Conservation (phyloP, 345 rosid genomes). For the Turnera subulata region DNA sequence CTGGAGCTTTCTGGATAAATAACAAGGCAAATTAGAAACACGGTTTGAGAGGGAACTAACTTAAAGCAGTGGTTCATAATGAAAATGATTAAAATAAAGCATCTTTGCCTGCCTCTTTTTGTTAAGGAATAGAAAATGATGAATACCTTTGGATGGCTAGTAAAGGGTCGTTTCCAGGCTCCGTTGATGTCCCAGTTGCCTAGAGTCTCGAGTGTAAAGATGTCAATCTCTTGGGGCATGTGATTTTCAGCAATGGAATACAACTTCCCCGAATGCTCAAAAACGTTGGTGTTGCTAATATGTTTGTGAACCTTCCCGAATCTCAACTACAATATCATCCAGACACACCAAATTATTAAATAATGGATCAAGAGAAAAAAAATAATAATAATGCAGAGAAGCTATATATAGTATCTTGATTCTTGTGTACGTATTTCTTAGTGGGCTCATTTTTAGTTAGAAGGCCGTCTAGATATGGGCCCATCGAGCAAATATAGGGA, state of each 20-base stretch:
- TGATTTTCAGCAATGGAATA: conserved; percentile 26
- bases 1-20: conserved; percentile 37
- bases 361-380: too few species aligned
- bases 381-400: too few species aligned
- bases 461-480: too few species aligned
- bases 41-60: too few species aligned
- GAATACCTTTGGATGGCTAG: conserved; percentile 42
- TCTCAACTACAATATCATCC: conserved; percentile 26
- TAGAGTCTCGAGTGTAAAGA: conserved; percentile 15
- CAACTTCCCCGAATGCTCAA: conserved; percentile 34
- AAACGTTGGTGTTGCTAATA: conserved; percentile 19
- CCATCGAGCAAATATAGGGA: too few species aligned
- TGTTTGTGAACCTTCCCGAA: conserved; percentile 24
- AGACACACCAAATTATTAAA: neutral
- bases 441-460: too few species aligned
- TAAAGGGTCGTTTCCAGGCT: conserved; percentile 36
- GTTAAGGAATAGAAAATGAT: too few species aligned
- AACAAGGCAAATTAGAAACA: neutral
- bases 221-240: conserved; percentile 33
- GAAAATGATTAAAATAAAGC: too few species aligned
- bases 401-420: too few species aligned
- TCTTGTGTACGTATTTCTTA: too few species aligned
- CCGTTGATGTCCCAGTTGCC: conserved; percentile 35
- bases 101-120: too few species aligned
- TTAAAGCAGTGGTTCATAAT: too few species aligned